Evolutionary conservation across 768 basidiomycete species (phyloP).

Genomic region (Russula foetens): DNA sequence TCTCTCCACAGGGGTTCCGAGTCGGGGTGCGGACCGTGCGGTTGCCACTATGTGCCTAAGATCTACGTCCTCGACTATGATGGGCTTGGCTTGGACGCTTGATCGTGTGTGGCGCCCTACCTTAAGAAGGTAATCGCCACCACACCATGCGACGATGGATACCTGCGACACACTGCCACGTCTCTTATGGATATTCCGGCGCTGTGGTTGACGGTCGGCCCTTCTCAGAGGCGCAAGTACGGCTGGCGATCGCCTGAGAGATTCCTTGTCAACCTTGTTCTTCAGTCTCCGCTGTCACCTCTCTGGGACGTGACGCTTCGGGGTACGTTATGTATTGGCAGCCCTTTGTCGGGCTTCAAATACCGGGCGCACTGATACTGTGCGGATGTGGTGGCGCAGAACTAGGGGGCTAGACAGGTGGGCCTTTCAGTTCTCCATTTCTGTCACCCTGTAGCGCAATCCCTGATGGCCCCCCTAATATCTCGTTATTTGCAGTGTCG

Average conservation of each 20-base stretch:
- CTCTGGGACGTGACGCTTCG: background rate
- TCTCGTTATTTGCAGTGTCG: background rate
- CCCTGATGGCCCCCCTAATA: background rate
- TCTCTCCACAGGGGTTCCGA: no score
- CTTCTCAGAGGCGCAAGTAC: background rate
- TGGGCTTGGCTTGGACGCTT: background rate
- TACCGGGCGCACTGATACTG: background rate
- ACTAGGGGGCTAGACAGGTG: background rate
- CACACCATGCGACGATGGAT: background rate
- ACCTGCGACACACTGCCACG: background rate
- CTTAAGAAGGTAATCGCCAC: background rate
- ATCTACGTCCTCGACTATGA: background rate
- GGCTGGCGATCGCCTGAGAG: background rate
- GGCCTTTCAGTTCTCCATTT: background rate
- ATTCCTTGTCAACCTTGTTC: slow-evolving; percentile 5
- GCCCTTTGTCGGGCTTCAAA: background rate
- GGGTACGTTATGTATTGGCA: background rate
- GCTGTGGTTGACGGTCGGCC: background rate
- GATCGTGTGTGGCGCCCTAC: background rate
- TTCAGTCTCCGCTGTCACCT: background rate
- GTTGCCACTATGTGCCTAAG: background rate
- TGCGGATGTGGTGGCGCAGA: background rate
- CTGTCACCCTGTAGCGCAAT: no score
- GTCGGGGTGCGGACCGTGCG: no score
- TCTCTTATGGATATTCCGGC: background rate